These are phyloP conservation scores for Toxicodendron radicans DNA, from an alignment of 345 rosid genomes.

Conservation along the genomic window DNA sequence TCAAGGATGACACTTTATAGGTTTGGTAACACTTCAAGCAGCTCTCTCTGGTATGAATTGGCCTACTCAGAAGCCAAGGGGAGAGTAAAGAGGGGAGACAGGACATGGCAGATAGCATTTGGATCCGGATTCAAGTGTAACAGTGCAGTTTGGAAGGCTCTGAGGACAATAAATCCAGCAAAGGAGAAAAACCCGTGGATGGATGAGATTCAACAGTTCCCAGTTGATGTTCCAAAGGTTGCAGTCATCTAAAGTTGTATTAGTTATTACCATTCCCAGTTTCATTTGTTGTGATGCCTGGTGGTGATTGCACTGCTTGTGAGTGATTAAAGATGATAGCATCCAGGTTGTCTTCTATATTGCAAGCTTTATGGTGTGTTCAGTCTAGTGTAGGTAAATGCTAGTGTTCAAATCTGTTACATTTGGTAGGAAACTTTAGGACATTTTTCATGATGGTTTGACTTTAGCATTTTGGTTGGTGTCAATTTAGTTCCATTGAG, in stretches of 20 bases:
- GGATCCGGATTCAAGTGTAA: slow-evolving; percentile 68
- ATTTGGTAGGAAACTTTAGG: neutral
- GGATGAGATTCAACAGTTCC: slow-evolving; percentile 50
- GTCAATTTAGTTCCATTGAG: neutral
- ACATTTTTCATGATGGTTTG: neutral
- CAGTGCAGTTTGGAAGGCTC: slow-evolving; percentile 65
- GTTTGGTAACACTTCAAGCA: slow-evolving; percentile 59
- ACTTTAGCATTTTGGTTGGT: neutral
- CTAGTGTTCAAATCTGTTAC: neutral
- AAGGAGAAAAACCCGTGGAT: slow-evolving; percentile 57
- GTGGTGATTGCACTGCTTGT: neutral
- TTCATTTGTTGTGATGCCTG: neutral
- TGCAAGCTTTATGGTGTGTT: neutral
- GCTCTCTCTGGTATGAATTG: slow-evolving; percentile 61
- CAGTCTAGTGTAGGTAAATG: neutral
- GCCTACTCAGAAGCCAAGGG: slow-evolving; percentile 59
- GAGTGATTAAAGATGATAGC: neutral
- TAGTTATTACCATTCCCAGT: neutral
- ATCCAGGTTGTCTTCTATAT: neutral
- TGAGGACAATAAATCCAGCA: slow-evolving; percentile 37
- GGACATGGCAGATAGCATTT: slow-evolving; percentile 67
- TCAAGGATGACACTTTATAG: slow-evolving; percentile 54
- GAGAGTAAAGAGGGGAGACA: slow-evolving; percentile 46
- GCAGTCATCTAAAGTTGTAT: slow-evolving; percentile 27
- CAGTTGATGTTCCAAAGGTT: slow-evolving; percentile 39